Evolutionary conservation across 306 rosid species (phyloP).

Genomic region (Fragaria ananassa): DNA sequence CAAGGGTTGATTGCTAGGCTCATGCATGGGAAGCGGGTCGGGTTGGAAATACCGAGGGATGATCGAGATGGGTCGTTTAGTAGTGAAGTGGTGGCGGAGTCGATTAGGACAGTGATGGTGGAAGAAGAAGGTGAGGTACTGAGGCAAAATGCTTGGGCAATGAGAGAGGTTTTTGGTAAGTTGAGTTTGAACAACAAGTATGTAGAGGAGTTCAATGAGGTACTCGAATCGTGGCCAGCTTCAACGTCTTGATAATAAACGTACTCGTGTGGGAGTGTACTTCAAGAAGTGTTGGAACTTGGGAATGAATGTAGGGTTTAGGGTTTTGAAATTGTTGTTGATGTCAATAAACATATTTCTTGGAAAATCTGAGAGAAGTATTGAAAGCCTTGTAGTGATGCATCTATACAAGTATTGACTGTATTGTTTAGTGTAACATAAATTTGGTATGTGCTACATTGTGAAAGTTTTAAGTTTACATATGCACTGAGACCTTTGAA

Average conservation of each 20-base stretch:
- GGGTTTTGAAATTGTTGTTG: no score
- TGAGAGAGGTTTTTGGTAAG: slow-evolving; percentile 14
- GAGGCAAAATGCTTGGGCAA: slow-evolving; percentile 9
- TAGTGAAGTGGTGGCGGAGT: slow-evolving; percentile 15
- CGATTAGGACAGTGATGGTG: slow-evolving; percentile 21
- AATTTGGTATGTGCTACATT: no score
- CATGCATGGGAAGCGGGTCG: background rate
- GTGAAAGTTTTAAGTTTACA: no score
- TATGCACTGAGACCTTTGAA: no score
- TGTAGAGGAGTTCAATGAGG: slow-evolving; percentile 2
- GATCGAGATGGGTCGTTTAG: slow-evolving; percentile 14
- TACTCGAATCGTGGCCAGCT: background rate
- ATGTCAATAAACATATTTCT: no score
- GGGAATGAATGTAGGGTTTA: no score
- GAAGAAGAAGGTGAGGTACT: slow-evolving; percentile 1
- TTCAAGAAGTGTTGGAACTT: no score
- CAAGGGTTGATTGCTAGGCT: slow-evolving; percentile 9
- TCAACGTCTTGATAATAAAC: background rate
- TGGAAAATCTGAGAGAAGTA: no score
- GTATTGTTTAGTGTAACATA: no score
- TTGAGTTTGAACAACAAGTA: background rate
- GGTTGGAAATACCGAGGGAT: slow-evolving; percentile 18
- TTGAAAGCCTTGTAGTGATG: no score
- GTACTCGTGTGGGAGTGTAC: no score
- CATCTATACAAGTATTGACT: no score